Conservation (phyloP, 2,329 filamentous ascomycete genomes). For the Verticillium nubilum region DNA sequence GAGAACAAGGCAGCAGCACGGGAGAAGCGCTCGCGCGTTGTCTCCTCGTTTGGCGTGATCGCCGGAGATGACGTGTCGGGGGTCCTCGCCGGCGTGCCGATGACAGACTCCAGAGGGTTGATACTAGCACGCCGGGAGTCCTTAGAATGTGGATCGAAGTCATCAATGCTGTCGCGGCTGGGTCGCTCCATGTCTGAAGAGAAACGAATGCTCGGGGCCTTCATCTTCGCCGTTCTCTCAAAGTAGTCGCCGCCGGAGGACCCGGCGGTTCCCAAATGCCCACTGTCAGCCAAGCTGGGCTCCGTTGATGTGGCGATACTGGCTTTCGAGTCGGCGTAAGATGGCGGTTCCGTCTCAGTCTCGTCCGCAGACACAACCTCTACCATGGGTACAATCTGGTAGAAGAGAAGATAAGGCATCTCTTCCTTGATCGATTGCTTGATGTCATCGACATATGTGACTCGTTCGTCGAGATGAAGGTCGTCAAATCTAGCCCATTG, state of each 20-base stretch:
- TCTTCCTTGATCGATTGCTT: conserved; percentile 74
- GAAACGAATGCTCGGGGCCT: conserved; percentile 46
- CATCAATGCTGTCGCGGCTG: conserved; percentile 39
- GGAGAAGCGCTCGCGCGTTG: conserved; percentile 47
- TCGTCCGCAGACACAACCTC: conserved; percentile 53
- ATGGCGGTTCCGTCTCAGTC: conserved; percentile 47
- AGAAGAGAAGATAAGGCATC: conserved; percentile 91
- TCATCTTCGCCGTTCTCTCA: conserved; percentile 30
- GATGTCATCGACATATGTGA: conserved; percentile 71
- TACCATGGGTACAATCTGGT: conserved; percentile 85
- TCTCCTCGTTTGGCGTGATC: conserved; percentile 44
- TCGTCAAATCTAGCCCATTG: conserved; percentile 94
- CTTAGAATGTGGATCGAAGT: conserved; percentile 24
- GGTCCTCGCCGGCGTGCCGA: conserved; percentile 29
- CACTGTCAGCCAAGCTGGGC: conserved; percentile 21
- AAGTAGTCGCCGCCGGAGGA: conserved; percentile 39
- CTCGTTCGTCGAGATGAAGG: conserved; percentile 60
- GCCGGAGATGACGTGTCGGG: conserved; percentile 30
- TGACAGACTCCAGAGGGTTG: conserved; percentile 39
- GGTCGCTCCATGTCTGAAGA: conserved; percentile 49
- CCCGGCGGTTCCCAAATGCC: conserved; percentile 19
- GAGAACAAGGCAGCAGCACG: conserved; percentile 53
- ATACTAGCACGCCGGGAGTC: conserved; percentile 46
- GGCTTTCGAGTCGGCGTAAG: conserved; percentile 48
- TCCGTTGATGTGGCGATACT: conserved; percentile 28